Evolutionary conservation across 371 early-diverging fungal genomes (phyloP).

Genomic region (Mortierella polycephala): DNA sequence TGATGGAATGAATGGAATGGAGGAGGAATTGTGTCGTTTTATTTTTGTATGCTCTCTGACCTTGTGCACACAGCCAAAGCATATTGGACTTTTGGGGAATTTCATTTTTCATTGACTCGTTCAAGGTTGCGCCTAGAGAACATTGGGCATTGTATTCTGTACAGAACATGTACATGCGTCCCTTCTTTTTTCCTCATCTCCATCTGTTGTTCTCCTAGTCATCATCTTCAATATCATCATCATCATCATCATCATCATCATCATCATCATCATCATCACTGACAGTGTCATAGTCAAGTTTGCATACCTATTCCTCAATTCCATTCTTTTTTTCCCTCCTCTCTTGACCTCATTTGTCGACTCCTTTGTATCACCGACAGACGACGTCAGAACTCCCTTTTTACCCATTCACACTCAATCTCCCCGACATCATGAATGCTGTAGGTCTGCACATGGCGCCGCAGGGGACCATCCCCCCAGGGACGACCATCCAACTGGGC

Average conservation of each 20-base stretch:
- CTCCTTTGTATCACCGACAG: background rate
- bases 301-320: background rate
- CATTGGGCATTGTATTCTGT: no score
- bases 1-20: no score
- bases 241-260: conserved; percentile 6
- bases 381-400: background rate
- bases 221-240: conserved; percentile 1
- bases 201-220: background rate
- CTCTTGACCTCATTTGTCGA: background rate
- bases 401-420: background rate
- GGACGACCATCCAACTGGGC: conserved; percentile 60
- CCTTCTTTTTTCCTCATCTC: background rate
- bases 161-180: background rate
- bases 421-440: conserved; percentile 23
- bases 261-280: conserved; percentile 4
- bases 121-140: no score
- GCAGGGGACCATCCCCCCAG: conserved; percentile 57
- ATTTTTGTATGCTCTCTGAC: no score
- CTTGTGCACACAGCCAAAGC: no score
- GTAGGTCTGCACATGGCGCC: conserved; percentile 28
- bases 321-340: background rate
- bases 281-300: background rate
- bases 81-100: no score
- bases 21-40: no score
- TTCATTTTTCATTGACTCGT: background rate